Conservation (phyloP, 2,329 filamentous ascomycete genomes). For the Curvularia sp. region DNA sequence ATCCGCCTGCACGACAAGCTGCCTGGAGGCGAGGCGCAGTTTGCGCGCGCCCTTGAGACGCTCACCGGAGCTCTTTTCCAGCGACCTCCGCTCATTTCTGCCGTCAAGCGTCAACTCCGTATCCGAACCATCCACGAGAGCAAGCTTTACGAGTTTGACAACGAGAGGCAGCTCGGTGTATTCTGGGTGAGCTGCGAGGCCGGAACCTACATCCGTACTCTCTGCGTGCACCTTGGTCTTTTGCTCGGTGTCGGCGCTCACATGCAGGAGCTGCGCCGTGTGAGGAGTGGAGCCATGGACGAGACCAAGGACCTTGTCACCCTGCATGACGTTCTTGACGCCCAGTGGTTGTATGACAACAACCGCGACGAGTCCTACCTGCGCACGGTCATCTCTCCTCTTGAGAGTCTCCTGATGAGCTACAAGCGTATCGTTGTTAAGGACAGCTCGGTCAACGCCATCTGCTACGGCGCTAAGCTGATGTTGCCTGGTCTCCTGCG, state of each 20-base stretch:
- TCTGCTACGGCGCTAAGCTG: conserved; percentile 98
- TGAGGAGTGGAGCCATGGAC: conserved; percentile 92
- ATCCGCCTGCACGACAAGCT: conserved; percentile 95
- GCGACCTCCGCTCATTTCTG: conserved; percentile 94
- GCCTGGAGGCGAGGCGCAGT: conserved; percentile 89
- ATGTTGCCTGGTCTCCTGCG: conserved; percentile 97
- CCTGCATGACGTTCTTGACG: conserved; percentile 92
- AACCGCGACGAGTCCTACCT: conserved; percentile 93
- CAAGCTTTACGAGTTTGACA: conserved; percentile 96
- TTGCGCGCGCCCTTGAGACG: conserved; percentile 91
- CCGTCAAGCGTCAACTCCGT: conserved; percentile 97
- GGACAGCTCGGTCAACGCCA: conserved; percentile 93
- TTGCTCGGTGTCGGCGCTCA: conserved; percentile 85
- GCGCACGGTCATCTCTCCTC: conserved; percentile 85
- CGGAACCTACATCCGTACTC: conserved; percentile 97
- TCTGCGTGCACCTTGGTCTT: conserved; percentile 90
- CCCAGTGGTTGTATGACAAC: conserved; percentile 96
- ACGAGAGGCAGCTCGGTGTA: conserved; percentile 93
- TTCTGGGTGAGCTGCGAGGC: conserved; percentile 99
- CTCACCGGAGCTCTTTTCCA: conserved; percentile 97
- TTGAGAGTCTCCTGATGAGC: conserved; percentile 87
- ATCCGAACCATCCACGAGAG: conserved; percentile 98
- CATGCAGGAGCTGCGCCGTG: conserved; percentile 97
- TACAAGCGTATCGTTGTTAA: conserved; percentile 99
- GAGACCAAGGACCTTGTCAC: conserved; percentile 90